Percentiles rank a stretch among this genome's conserved stretches.
Evolutionary conservation across 352 stramenopile genomes (phyloP).

Genomic region (Phytopythium aichiense): DNA sequence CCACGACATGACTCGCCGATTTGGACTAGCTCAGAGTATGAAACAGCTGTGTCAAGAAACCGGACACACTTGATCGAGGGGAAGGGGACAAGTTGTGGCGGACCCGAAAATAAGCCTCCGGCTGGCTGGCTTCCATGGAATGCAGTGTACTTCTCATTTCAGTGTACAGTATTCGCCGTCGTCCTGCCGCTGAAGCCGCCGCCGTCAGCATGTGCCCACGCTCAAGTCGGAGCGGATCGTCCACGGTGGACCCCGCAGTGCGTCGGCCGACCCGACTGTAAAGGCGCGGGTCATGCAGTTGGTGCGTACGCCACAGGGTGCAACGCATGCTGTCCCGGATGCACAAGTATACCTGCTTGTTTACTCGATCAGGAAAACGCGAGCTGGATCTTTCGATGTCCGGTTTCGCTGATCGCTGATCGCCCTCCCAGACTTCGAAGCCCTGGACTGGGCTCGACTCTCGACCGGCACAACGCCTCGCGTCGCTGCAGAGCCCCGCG

Average conservation of each 20-base stretch:
- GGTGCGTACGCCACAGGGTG: too few species aligned
- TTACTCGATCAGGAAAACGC: not conserved
- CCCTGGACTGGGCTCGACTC: not conserved
- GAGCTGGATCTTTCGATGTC: not conserved
- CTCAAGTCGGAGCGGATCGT: not conserved
- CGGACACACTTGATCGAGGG: not conserved
- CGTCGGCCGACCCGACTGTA: not conserved
- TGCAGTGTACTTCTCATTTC: not conserved
- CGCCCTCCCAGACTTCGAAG: not conserved
- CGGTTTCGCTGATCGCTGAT: not conserved
- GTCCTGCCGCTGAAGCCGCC: not conserved
- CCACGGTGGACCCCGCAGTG: not conserved
- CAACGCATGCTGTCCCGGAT: too few species aligned
- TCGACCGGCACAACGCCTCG: not conserved
- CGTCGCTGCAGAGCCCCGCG: not conserved
- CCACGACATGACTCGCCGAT: not conserved
- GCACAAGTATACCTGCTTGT: not conserved
- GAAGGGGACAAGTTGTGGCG: not conserved
- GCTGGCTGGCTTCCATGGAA: not conserved
- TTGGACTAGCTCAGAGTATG: not conserved
- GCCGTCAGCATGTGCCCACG: not conserved
- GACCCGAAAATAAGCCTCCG: not conserved
- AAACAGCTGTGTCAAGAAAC: not conserved
- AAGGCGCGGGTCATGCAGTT: not conserved
- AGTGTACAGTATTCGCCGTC: not conserved